Base-by-base conservation (phyloP, 129 eudicot genomes). In the Heracleum sosnowskyi region DNA sequence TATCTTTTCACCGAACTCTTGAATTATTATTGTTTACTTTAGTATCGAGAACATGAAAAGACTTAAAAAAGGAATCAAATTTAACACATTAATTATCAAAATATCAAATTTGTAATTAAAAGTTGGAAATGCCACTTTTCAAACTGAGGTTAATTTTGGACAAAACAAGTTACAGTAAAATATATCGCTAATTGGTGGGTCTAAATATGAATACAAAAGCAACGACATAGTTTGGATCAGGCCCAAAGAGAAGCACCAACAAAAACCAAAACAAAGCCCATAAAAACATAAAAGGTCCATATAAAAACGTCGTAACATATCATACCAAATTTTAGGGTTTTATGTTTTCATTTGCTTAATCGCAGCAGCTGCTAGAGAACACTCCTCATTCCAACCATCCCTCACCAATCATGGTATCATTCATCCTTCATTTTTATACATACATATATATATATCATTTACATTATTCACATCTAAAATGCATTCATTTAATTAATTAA, bases 321-420 rank as follows among this genome's bases (percentile, higher is more conserved):
- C 53, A 46, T 46, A 46, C 0, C 72, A 79, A 13, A 20, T 5
- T 24, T 17, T 51, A 20, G 7, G 4, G 64, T 11, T 44, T 69
- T 31, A 60, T 60, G 78, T 33, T 47, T 75, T n/a, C 71, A 26
- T 41, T 41, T n/a, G 68, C 35, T 73, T 33, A 39, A 20, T 75
- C 64, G 42, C 73, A 35, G 42, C 70, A 37, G 79, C 70, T 40
- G 69, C 53, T 64, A 53, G 3, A 29, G 13, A 49, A 17, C 22
- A 73, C 40, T 69, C 62, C 12, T 70, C 74, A 13, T 24, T 47
- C 78, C 26, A 49, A 47, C 51, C 68, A n/a, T n/a, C n/a, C n/a
- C n/a, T n/a, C n/a, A 74, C 79, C 83, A 86, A 78, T 75, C 89
- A 90, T 90, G 96, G 96, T 90, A 62, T 28, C 35, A 3, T 60